These are phyloP conservation scores for Suillus subaureus DNA, from an alignment of 768 basidiomycete species.

Conservation along the genomic window DNA sequence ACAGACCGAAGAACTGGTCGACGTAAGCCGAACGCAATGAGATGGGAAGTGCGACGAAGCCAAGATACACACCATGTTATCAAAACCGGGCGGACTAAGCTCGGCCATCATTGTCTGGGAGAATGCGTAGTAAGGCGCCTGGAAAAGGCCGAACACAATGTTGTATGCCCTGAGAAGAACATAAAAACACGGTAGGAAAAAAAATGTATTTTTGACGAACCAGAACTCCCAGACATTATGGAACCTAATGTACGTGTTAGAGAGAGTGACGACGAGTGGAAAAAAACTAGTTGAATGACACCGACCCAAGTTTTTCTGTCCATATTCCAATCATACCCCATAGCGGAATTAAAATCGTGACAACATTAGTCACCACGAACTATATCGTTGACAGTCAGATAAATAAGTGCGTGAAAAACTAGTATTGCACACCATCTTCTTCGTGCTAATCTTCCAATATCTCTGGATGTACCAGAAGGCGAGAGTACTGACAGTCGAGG, in stretches of 20 bases:
- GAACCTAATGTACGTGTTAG: slow-evolving; percentile 43
- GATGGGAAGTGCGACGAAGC: not conserved
- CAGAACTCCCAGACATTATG: slow-evolving; percentile 90
- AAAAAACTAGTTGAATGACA: not conserved
- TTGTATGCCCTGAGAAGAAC: slow-evolving; percentile 66
- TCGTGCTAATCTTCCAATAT: slow-evolving; percentile 78
- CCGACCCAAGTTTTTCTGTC: slow-evolving; percentile 71
- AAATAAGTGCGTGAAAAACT: not conserved
- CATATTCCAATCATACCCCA: slow-evolving; percentile 90
- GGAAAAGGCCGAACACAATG: slow-evolving; percentile 77
- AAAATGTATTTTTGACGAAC: slow-evolving; percentile 36
- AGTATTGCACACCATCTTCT: slow-evolving; percentile 63
- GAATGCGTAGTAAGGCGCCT: slow-evolving; percentile 87
- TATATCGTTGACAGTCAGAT: slow-evolving; percentile 26
- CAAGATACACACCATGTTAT: slow-evolving; percentile 61
- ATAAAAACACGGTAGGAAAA: not conserved
- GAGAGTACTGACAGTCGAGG: slow-evolving; percentile 70
- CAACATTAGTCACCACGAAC: slow-evolving; percentile 78
- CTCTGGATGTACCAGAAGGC: slow-evolving; percentile 85
- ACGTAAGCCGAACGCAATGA: not conserved
- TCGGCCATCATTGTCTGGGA: slow-evolving; percentile 90
- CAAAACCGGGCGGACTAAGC: slow-evolving; percentile 83
- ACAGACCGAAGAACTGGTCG: slow-evolving; percentile 80
- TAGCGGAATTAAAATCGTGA: slow-evolving; percentile 75
- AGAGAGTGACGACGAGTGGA: not conserved